Conservation (phyloP, 2,329 filamentous ascomycete species). For the Calycina marina region DNA sequence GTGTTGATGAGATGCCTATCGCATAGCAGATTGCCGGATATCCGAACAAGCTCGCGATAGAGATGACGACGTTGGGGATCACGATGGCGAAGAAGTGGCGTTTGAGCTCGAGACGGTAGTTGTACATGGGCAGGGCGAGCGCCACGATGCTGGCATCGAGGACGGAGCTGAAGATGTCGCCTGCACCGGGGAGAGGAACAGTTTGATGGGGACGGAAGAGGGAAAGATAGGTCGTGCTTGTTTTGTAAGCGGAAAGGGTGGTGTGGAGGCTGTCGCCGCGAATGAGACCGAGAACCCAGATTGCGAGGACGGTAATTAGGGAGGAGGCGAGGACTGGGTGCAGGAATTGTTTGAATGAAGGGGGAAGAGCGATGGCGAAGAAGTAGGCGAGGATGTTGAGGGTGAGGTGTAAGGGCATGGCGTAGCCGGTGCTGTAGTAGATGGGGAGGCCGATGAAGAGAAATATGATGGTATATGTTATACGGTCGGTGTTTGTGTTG, state of each 20-base stretch:
- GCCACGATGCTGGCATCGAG: constrained; percentile 44
- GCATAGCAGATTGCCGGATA: constrained; percentile 40
- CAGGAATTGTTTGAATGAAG: constrained; percentile 34
- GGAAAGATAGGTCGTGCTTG: constrained; percentile 33
- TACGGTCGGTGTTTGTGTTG: constrained; percentile 30
- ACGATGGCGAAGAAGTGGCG: constrained; percentile 38
- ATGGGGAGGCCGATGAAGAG: constrained; percentile 37
- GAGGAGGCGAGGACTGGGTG: constrained; percentile 45
- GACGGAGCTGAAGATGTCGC: constrained; percentile 37
- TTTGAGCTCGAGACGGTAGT: constrained; percentile 40
- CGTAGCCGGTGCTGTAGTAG: constrained; percentile 38
- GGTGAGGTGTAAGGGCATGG: constrained; percentile 28
- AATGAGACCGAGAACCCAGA: constrained; percentile 37
- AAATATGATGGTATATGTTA: constrained; percentile 31
- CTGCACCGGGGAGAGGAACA: constrained; percentile 32
- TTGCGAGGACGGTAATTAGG: constrained; percentile 33
- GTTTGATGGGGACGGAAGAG: constrained; percentile 29
- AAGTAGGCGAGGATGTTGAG: constrained; percentile 39
- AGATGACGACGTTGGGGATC: constrained; percentile 35
- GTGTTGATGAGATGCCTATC: constrained; percentile 36
- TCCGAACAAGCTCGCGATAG: constrained; percentile 37
- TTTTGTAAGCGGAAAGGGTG: constrained; percentile 34
- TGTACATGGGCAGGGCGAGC: constrained; percentile 45
- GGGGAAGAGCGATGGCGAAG: constrained; percentile 32
- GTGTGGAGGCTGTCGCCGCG: constrained; percentile 26